Percentiles rank a stretch among this genome's conserved stretches.
These are phyloP conservation scores for Penicillium occitanis DNA, from an alignment of 2,329 filamentous ascomycete species.

Conservation along the genomic window DNA sequence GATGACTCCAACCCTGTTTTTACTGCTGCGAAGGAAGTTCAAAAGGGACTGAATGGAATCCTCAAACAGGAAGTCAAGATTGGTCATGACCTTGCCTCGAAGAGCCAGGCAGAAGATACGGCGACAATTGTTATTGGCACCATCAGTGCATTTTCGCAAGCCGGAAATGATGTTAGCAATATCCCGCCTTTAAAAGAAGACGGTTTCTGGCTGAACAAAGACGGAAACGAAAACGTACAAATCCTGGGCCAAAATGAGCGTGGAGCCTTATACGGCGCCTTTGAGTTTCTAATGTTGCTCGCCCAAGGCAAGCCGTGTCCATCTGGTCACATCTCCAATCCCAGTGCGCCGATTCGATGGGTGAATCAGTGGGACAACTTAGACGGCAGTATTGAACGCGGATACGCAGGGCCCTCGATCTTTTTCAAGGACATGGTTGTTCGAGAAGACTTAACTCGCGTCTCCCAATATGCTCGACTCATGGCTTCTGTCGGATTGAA, in stretches of 20 bases:
- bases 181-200: conserved; percentile 35
- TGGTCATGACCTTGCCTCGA: conserved; percentile 22
- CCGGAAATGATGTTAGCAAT: conserved; percentile 24
- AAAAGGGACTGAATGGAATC: conserved; percentile 58
- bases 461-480: conserved; percentile 63
- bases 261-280: conserved; percentile 67
- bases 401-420: conserved; percentile 67
- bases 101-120: conserved; percentile 22
- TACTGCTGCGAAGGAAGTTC: conserved; percentile 60
- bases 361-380: conserved; percentile 74
- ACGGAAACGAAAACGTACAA: conserved; percentile 46
- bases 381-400: conserved; percentile 65
- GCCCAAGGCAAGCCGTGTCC: conserved; percentile 57
- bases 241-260: conserved; percentile 67
- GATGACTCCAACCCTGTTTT: conserved; percentile 58
- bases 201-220: conserved; percentile 61
- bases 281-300: conserved; percentile 66
- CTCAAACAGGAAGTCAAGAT: conserved; percentile 51
- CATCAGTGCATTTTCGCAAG: conserved; percentile 30
- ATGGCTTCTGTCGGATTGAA: conserved; percentile 67
- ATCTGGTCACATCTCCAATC: conserved; percentile 54
- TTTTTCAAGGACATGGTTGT: conserved; percentile 62
- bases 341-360: conserved; percentile 64
- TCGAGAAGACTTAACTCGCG: conserved; percentile 60
- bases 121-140: conserved; percentile 35